Percentiles rank a stretch among this genome's conserved stretches.
Conservation (phyloP, 306 rosid species). For the Cicer cuneatum region DNA sequence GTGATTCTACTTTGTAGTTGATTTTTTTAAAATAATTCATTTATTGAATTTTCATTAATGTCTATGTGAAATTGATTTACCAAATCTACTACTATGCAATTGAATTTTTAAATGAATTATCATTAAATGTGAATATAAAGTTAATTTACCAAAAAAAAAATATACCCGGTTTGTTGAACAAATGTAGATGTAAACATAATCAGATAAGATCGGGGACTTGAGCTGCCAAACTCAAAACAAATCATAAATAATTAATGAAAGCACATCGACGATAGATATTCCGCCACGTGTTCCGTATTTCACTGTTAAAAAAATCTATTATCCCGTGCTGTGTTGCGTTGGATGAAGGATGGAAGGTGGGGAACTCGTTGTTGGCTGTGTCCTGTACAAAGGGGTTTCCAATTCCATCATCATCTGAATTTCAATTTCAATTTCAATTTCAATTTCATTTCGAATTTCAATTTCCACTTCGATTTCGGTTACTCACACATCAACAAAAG, state of each 20-base stretch:
- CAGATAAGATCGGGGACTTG: conserved; percentile 17
- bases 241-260: not conserved
- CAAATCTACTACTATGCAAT: no score
- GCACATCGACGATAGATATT: conserved; percentile 42
- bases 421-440: not conserved
- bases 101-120: no score
- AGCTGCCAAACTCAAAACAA: conserved; percentile 43
- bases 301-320: not conserved
- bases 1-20: no score
- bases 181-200: not conserved
- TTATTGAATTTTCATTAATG: no score
- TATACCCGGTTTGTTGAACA: not conserved
- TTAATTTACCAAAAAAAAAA: not conserved
- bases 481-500: not conserved
- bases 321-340: conserved; percentile 3
- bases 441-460: not conserved
- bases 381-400: conserved; percentile 2
- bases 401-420: conserved; percentile 25
- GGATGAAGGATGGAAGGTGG: conserved; percentile 41
- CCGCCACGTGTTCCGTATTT: conserved; percentile 44
- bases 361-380: conserved; percentile 39
- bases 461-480: not conserved
- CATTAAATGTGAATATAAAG: no score
- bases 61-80: no score
- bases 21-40: no score